Evolutionary conservation across 345 rosid species (phyloP), one percentile per base, ranked within the genome.

Genomic region (Gossypium australe): DNA sequence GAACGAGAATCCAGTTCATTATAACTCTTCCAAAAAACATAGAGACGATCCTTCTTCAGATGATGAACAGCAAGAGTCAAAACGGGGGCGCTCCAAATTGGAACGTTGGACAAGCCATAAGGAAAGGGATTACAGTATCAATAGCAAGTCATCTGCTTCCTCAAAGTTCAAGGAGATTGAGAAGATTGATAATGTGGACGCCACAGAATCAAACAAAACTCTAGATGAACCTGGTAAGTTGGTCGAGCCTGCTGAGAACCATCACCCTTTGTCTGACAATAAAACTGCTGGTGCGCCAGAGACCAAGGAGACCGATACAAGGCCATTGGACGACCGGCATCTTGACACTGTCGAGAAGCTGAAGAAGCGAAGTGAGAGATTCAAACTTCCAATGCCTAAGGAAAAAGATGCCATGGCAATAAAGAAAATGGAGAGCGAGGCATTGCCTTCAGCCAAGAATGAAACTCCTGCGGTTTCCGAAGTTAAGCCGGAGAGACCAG

Each of bases 321-420:
- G 87, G 71, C 86, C 86, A 29, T 25, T 70, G 22, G 93, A 92
- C 70, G 92, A 90, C 79, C 85, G 84, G 60, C 98, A 89, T 80
- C 82, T 89, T 62, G 97, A 95, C 80, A 95, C 98, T 1, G 93
- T 95, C 41, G 99, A 93, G 87, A 95, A 93, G 87, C 84, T 95
- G 80, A 95, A 95, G 90, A 95, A 95, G 80, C 88, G 99, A 64
- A 95, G 99, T 62, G 98, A 95, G 87, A 84, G 99, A 77, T 95
- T 95, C 87, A 95, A 90, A 82, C 92, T 95, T 76, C 99, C 99
- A 45, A 85, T 93, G 96, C 87, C 96, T 17, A 85, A 82, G 34
- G 99, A 89, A 73, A 91, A 93, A 80, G 97, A 89, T 73, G 71
- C 82, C 34, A 14, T 73, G 20, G 71, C 82, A 67, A 76, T 82